Base-by-base conservation (phyloP, 1,284 basidiomycete species). In the Ganoderma lingzhi region DNA sequence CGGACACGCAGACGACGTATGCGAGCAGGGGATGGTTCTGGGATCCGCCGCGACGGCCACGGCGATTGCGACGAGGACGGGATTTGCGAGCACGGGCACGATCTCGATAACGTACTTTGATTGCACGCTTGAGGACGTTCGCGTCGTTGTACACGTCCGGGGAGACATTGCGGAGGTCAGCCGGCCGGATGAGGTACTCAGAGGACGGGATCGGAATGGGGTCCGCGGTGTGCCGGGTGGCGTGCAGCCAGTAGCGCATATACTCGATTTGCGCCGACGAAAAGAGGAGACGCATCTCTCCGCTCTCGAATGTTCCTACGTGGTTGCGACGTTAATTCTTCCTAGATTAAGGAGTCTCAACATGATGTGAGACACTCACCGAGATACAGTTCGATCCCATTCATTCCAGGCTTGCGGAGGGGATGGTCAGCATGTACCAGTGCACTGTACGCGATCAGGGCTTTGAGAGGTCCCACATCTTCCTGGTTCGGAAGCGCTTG, bases 231-330 rank as follows among this genome's bases (percentile, higher is more conserved):
- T 96, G 83, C 61, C 86, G 81, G 85, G 91, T 90, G 0, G 89
- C 87, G 76, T 93, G 87, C 59, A 96, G 86, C 88, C 93, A 96
- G 79, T 96, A 95, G 65, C 93, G 87, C 19, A 93, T 78, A 78
- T 96, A 97, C 78, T 96, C 92, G 69, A 96, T 84, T 81, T 97
- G 96, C 8, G 87, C 88, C 14, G 93, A 93, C 9, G 93, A 92
- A 77, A 95, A 93, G 64, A 95, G 82, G 15, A 96, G 85, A 15
- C 92, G 87, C 2, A 88, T 85, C 80, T 92, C 87, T 74, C 92
- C 90, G 67, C 85, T 88, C 62, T 84, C 81, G 65, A 93, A 85
- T 0, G 87, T 92, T 3, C 88, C 90, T 83, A 67, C 39, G 14
- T 9, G 2, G 53, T 19, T 56, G 4, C 19, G 35, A 32, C 61